Conservation (phyloP, 176 grass and related monocot species). For the Miscanthus lutarioriparius region DNA sequence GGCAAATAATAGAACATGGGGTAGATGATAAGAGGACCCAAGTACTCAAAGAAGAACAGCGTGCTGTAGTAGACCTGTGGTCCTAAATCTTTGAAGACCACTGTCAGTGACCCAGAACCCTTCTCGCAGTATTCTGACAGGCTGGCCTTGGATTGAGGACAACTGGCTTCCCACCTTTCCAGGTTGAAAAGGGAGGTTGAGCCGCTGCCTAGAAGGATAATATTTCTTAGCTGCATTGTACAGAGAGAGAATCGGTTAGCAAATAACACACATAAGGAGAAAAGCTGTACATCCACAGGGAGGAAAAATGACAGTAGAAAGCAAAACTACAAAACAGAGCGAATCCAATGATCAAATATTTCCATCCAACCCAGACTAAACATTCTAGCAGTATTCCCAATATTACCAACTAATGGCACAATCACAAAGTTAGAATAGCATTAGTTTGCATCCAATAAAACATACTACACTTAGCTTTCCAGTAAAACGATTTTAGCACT, state of each 20-base stretch:
- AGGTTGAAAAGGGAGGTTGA: conserved; percentile 68
- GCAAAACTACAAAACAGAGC: neutral
- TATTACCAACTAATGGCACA: neutral
- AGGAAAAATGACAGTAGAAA: neutral
- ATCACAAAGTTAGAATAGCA: neutral
- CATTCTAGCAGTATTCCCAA: neutral
- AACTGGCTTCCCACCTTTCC: conserved; percentile 60
- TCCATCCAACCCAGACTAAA: neutral
- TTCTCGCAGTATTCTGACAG: conserved; percentile 80
- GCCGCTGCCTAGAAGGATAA: conserved; percentile 82
- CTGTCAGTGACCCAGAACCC: conserved; percentile 59
- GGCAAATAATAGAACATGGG: conserved; percentile 90
- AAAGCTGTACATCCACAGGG: neutral
- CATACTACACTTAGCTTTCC: neutral
- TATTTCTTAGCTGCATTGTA: conserved; percentile 77
- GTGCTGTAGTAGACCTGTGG: conserved; percentile 77
- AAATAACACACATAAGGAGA: neutral
- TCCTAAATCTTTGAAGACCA: conserved; percentile 94
- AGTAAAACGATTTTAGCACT: neutral
- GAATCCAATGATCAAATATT: neutral
- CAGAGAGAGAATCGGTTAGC: conserved; percentile 14
- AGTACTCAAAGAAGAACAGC: conserved; percentile 93
- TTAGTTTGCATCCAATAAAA: neutral
- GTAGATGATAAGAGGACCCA: conserved; percentile 84
- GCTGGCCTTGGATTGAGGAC: conserved; percentile 62